phyloP scores from a whole-genome alignment of 495 filamentous ascomycete species.

The Hypoxylon lienhwacheense region DNA sequence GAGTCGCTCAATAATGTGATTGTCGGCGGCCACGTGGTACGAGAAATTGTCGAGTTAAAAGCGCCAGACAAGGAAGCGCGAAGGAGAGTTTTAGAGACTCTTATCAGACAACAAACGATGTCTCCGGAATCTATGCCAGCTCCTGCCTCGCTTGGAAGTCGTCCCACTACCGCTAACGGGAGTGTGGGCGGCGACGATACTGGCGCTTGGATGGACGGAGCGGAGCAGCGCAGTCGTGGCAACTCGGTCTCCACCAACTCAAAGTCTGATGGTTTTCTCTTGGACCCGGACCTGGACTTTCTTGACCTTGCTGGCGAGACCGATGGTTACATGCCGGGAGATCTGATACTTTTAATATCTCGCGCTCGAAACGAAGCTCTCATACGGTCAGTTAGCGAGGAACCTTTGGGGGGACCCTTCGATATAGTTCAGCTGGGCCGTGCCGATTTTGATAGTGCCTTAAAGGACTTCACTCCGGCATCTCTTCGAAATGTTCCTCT shows the following conservation, averaged over 20 bases:
- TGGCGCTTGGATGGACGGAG: conserved; percentile 72
- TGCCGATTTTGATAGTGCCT: conserved; percentile 76
- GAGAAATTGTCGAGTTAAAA: conserved; percentile 80
- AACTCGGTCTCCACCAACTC: conserved; percentile 10
- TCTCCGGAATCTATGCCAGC: conserved; percentile 44
- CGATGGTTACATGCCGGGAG: conserved; percentile 96
- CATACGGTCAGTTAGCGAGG: conserved; percentile 66
- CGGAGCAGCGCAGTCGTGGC: conserved; percentile 31
- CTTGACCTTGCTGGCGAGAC: conserved; percentile 90
- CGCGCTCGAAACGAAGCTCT: conserved; percentile 89
- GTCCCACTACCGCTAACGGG: conserved; percentile 56
- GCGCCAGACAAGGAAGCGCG: conserved; percentile 93
- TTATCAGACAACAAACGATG: conserved; percentile 54
- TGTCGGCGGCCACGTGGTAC: conserved; percentile 75
- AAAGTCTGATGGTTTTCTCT: conserved; percentile 62
- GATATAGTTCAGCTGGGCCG: conserved; percentile 61
- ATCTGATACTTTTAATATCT: conserved; percentile 80
- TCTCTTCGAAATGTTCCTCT: conserved; percentile 92
- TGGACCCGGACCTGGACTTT: conserved; percentile 80
- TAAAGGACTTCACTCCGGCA: conserved; percentile 91
- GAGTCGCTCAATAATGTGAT: conserved; percentile 81
- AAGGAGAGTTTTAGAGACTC: conserved; percentile 74
- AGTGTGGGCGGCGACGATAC: conserved; percentile 51
- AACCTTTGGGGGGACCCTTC: conserved; percentile 29
- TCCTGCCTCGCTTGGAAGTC: conserved; percentile 48